A percentile compares a stretch with the other conserved stretches of the same genome.
Evolutionary conservation across 192 early-diverging fungal species (phyloP).

Genomic region (Oehlia diaphana): DNA sequence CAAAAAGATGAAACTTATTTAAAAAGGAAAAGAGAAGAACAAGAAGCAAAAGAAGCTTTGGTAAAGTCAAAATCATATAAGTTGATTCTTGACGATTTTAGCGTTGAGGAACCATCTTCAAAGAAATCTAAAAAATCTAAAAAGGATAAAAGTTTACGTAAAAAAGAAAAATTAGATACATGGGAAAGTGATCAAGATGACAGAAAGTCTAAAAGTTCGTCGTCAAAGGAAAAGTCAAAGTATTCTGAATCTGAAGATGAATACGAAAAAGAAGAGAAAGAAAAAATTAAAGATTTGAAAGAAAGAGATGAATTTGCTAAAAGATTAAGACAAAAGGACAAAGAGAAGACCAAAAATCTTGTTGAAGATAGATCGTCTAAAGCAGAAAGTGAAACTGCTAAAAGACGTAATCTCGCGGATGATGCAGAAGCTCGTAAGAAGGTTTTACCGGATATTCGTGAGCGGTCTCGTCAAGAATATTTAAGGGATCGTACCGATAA

Average conservation of each 20-base stretch:
- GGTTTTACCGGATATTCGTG: constrained; percentile 78
- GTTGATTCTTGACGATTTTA: constrained; percentile 36
- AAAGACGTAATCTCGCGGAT: constrained; percentile 80
- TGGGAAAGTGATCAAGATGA: constrained; percentile 39
- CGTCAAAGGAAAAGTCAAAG: not conserved
- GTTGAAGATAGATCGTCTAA: constrained; percentile 73
- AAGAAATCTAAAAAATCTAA: constrained; percentile 49
- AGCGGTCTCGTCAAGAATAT: constrained; percentile 88
- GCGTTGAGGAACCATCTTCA: constrained; percentile 43
- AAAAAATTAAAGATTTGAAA: constrained; percentile 67
- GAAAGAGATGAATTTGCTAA: constrained; percentile 93
- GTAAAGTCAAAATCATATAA: constrained; percentile 26
- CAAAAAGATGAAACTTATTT: not conserved
- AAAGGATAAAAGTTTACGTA: constrained; percentile 48
- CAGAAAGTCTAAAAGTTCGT: constrained; percentile 30
- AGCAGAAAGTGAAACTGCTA: constrained; percentile 60
- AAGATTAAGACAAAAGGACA: constrained; percentile 79
- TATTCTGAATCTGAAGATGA: constrained; percentile 45
- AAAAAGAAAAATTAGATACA: constrained; percentile 40
- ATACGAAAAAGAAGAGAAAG: constrained; percentile 47
- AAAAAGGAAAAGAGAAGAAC: constrained; percentile 1
- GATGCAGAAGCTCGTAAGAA: constrained; percentile 67
- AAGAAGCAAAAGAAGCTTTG: not conserved
- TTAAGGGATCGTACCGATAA: constrained; percentile 84
- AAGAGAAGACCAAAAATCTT: constrained; percentile 76